phyloP scores from a whole-genome alignment of 768 basidiomycete species.

The Lentinula detonsa region DNA sequence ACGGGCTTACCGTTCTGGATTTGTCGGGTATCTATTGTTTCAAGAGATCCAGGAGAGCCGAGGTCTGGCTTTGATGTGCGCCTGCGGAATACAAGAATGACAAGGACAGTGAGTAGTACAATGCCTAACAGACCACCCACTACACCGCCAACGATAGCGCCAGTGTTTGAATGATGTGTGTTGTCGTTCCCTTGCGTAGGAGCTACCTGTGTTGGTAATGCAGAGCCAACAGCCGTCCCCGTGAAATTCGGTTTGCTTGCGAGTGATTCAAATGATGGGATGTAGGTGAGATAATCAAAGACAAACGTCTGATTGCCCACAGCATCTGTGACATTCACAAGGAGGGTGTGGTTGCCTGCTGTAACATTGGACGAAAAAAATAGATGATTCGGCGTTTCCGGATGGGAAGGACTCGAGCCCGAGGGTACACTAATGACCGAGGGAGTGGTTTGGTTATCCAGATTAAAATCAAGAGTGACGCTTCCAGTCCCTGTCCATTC shows the following conservation, averaged over 20 bases:
- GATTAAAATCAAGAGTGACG: neutral
- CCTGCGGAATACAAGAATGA: neutral
- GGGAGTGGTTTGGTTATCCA: neutral
- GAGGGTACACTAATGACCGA: neutral
- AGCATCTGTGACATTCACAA: neutral
- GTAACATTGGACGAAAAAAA: neutral
- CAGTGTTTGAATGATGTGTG: neutral
- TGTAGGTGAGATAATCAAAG: slow-evolving; percentile 1
- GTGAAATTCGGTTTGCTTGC: slow-evolving; percentile 3
- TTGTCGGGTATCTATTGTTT: neutral
- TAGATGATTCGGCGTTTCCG: neutral
- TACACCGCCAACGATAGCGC: neutral
- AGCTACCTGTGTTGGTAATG: neutral
- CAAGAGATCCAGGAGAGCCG: neutral
- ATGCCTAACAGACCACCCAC: neutral
- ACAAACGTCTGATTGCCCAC: slow-evolving; percentile 1
- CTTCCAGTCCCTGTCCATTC: neutral
- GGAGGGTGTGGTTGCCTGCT: neutral
- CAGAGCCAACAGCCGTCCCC: neutral
- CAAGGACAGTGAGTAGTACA: neutral
- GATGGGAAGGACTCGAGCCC: neutral
- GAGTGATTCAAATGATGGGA: neutral
- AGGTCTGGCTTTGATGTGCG: neutral
- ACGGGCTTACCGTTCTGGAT: neutral
- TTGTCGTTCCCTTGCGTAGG: neutral